phyloP scores from a whole-genome alignment of 139 green algal genomes.

The Chara braunii region DNA sequence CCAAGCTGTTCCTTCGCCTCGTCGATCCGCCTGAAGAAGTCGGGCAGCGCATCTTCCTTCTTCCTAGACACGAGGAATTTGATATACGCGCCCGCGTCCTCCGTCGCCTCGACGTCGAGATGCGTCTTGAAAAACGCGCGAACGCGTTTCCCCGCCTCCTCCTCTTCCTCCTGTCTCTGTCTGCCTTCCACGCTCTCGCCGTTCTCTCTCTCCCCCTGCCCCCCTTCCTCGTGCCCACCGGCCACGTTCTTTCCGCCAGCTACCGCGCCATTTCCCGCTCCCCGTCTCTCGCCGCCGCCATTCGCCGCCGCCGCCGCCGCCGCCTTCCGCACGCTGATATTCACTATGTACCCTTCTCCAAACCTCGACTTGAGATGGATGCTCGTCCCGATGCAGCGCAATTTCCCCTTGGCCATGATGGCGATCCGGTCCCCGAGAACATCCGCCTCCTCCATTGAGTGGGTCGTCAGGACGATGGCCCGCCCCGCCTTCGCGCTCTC shows the following conservation, averaged over 20 bases:
- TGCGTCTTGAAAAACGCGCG: constrained; percentile 1
- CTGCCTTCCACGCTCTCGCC: no score
- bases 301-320: no score
- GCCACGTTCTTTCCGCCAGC: no score
- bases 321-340: neutral
- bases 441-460: constrained; percentile 47
- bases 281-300: no score
- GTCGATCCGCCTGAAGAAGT: constrained; percentile 24
- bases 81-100: constrained; percentile 33
- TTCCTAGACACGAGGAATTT: constrained; percentile 27
- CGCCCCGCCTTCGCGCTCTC: neutral
- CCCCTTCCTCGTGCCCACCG: no score
- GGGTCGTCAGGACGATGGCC: constrained; percentile 42
- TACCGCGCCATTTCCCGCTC: no score
- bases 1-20: constrained; percentile 18
- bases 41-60: constrained; percentile 2
- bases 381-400: constrained; percentile 22
- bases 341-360: constrained; percentile 1
- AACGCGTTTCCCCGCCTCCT: neutral
- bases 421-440: constrained; percentile 41
- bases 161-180: no score
- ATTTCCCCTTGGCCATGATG: constrained; percentile 36
- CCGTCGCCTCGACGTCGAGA: constrained; percentile 21
- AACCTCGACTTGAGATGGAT: constrained; percentile 37
- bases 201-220: no score